Evolutionary conservation across 1,284 basidiomycete species (phyloP), one percentile per base, ranked within the genome.

Genomic region (Cutaneotrichosporon sp.): DNA sequence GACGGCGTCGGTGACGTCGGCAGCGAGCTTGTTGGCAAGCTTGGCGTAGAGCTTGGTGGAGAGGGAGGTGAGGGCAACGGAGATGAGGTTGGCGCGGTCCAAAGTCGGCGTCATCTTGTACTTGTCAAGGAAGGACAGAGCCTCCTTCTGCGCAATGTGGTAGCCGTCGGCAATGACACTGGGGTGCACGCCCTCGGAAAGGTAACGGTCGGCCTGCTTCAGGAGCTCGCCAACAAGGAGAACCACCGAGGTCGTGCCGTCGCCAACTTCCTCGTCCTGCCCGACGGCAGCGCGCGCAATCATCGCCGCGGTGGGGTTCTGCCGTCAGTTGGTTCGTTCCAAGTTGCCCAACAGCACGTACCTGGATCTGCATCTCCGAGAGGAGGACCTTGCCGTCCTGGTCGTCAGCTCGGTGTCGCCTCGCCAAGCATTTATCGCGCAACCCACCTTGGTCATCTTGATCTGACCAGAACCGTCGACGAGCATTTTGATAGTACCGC

Each of bases 301-400:
- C 91, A 98, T 97, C 39, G 96, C 93, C 10, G 96, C 96, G 10
- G 96, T 98, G 17, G 96, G 96, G 76, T 99, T 98, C 77, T 82
- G 65, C 8, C 13, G 33, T 54, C 41, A 54, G 38, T 23, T 15
- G 21, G 8, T 3, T 45, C n/a, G 18, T 20, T 2, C 18, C 15
- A 17, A 4, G 13, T 23, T 21, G 30, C 9, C n/a, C 4, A 18
- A 4, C 21, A 10, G 4, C 20, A 63, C 72, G 47, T 36, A 77
- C 78, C 69, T 96, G 92, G 68, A 99, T 99, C 80, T 98, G 96
- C 96, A 99, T 99, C 79, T 99, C 96, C 39, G 93, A 97, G 52
- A 99, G 81, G 51, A 99, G 79, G 41, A 97, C 94, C 78, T 98
- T 98, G 65, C 96, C 96, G 72, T 98, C 96, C 77, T 79, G 55